Conservation (phyloP, 2,329 filamentous ascomycete species). For the Rugonectria rugulosa region DNA sequence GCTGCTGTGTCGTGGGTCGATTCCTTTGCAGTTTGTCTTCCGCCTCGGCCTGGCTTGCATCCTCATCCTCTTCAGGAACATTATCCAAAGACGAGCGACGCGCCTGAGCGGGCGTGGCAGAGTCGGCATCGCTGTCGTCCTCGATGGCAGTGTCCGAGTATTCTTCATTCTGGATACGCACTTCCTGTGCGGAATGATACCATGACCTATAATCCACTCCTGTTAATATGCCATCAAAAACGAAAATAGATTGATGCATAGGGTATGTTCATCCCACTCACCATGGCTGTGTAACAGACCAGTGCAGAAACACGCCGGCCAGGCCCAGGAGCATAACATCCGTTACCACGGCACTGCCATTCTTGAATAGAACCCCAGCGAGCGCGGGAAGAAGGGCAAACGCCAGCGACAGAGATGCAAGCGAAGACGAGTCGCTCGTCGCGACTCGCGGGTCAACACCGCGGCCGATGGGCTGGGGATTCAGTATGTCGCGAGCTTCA, state of each 20-base stretch:
- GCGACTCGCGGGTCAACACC: constrained; percentile 39
- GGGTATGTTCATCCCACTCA: constrained; percentile 49
- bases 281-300: constrained; percentile 92
- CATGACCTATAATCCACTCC: constrained; percentile 50
- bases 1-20: constrained; percentile 35
- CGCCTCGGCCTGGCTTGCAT: constrained; percentile 28
- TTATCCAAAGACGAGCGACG: constrained; percentile 46
- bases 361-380: constrained; percentile 83
- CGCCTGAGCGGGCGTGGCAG: constrained; percentile 27
- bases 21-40: constrained; percentile 24
- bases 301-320: constrained; percentile 87
- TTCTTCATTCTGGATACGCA: constrained; percentile 61
- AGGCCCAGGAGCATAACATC: constrained; percentile 83
- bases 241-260: not conserved
- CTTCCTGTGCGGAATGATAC: constrained; percentile 75
- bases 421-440: constrained; percentile 66
- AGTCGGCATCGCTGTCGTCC: constrained; percentile 54
- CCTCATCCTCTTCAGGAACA: constrained; percentile 57
- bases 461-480: constrained; percentile 53
- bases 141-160: constrained; percentile 51
- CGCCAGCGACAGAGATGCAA: constrained; percentile 81
- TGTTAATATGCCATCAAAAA: not conserved
- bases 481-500: constrained; percentile 74
- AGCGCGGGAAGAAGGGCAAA: constrained; percentile 87
- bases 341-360: constrained; percentile 83